Evolutionary conservation across 371 early-diverging fungal genomes (phyloP).

Genomic region (Circinella umbellata): DNA sequence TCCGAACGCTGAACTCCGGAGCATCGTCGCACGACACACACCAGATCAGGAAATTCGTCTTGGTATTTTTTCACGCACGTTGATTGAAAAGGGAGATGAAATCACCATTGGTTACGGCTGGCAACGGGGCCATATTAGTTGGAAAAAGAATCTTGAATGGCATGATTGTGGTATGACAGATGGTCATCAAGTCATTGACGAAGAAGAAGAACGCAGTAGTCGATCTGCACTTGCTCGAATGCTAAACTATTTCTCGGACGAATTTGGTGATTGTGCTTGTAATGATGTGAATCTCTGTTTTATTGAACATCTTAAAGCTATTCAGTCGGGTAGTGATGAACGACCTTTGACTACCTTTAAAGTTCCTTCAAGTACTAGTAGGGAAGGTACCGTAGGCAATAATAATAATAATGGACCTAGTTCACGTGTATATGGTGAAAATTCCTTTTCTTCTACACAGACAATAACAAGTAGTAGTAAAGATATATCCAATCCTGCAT

Average conservation of each 20-base stretch:
- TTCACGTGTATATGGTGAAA: not conserved
- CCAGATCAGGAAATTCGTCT: slow-evolving; percentile 57
- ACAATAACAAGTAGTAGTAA: too few relatives aligned
- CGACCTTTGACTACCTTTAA: not conserved
- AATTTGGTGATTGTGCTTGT: slow-evolving; percentile 54
- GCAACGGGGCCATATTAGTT: slow-evolving; percentile 62
- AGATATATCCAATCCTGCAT: too few relatives aligned
- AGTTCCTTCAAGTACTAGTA: not conserved
- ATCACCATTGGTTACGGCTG: slow-evolving; percentile 78
- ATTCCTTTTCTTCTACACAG: not conserved
- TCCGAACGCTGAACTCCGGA: slow-evolving; percentile 74
- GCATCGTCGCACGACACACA: slow-evolving; percentile 59
- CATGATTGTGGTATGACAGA: slow-evolving; percentile 12
- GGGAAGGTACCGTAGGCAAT: not conserved
- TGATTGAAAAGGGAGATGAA: slow-evolving; percentile 71
- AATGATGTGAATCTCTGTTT: slow-evolving; percentile 46
- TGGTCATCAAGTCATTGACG: slow-evolving; percentile 28
- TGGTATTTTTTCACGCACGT: slow-evolving; percentile 69
- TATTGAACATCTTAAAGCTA: slow-evolving; percentile 25
- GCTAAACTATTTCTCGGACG: slow-evolving; percentile 25
- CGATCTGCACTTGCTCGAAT: slow-evolving; percentile 42
- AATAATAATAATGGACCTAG: not conserved
- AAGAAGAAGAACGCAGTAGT: slow-evolving; percentile 38
- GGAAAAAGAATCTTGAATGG: slow-evolving; percentile 36
- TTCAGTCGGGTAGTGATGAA: not conserved